Evolutionary conservation across 495 filamentous ascomycete species (phyloP).

Genomic region (Haplographium delicatum): DNA sequence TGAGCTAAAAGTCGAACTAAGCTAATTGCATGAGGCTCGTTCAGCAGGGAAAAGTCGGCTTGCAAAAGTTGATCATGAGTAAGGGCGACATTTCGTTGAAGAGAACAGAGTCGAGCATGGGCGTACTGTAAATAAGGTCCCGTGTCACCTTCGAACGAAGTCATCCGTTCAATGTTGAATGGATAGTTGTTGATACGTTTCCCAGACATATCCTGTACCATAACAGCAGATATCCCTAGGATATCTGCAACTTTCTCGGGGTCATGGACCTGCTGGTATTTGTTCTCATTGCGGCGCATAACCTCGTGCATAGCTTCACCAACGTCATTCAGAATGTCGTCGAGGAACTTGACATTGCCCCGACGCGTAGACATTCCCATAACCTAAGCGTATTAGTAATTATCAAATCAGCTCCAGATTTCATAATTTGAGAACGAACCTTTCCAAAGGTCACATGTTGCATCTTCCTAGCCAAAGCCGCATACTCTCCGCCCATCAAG

Average conservation of each 20-base stretch:
- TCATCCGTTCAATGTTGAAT: neutral
- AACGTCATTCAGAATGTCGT: neutral
- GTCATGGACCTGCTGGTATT: neutral
- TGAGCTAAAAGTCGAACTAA: neutral
- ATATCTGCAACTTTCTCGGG: neutral
- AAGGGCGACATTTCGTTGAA: neutral
- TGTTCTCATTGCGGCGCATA: neutral
- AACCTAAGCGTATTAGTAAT: neutral
- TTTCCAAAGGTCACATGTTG: neutral
- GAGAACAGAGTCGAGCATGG: neutral
- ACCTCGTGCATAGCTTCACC: neutral
- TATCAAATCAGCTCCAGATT: neutral
- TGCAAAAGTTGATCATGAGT: neutral
- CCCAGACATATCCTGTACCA: neutral
- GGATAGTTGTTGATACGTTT: neutral
- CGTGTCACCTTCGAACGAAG: neutral
- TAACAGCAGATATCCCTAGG: neutral
- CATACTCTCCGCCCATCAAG: neutral
- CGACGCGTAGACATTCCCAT: neutral
- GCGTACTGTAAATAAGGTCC: neutral
- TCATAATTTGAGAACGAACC: neutral
- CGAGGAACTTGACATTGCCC: neutral
- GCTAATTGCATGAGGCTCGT: neutral
- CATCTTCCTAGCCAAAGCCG: neutral
- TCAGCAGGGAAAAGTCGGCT: neutral